Evolutionary conservation across 2,329 filamentous ascomycete species (phyloP).

Genomic region (Calonectria crousiana): DNA sequence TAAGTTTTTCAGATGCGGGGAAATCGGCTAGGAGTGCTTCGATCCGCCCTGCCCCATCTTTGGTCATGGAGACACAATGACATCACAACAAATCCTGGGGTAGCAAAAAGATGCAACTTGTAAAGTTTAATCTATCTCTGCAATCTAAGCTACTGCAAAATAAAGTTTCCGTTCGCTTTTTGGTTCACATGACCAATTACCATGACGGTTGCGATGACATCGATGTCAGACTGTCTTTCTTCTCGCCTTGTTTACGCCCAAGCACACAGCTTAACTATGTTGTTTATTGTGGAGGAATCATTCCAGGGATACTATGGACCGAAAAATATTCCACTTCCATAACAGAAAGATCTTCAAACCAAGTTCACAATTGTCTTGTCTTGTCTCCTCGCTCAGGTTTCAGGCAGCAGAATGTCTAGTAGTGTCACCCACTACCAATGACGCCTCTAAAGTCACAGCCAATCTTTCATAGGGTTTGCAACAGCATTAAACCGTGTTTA

Average conservation of each 20-base stretch:
- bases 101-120: not conserved
- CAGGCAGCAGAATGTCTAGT: not conserved
- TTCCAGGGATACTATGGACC: too few relatives aligned
- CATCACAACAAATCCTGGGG: not conserved
- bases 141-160: not conserved
- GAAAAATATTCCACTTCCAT: not conserved
- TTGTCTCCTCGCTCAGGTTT: too few relatives aligned
- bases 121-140: not conserved
- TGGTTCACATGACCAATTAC: not conserved
- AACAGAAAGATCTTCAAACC: not conserved
- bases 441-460: not conserved
- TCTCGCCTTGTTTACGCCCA: too few relatives aligned
- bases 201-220: not conserved
- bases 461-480: too few relatives aligned
- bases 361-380: not conserved
- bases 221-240: not conserved
- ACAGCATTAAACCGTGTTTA: not conserved
- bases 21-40: not conserved
- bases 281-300: too few relatives aligned
- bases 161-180: not conserved
- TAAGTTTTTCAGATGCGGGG: not conserved
- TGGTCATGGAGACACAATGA: not conserved
- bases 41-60: not conserved
- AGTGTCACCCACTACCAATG: not conserved
- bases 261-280: too few relatives aligned